Base-by-base conservation (phyloP, 192 early-diverging fungal species). In the Gaertneriomyces sp. region DNA sequence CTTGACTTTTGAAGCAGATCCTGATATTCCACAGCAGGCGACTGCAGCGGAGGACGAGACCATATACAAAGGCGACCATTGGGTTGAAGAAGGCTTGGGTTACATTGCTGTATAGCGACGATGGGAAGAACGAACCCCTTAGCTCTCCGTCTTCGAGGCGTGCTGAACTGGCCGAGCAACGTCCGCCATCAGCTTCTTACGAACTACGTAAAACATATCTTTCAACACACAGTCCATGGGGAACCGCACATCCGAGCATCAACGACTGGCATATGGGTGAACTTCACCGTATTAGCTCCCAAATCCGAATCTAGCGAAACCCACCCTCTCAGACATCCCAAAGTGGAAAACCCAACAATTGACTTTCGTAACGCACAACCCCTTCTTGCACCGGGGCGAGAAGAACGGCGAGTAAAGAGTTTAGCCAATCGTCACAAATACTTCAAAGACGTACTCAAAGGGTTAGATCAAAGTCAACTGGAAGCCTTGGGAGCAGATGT, bases 141-240 rank as follows among this genome's bases (percentile, higher is more conserved):
- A 33, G 53, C 75, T 12, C 70, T 76, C 17, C 72, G 82, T 19
- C 52, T 84, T 14, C 58, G 72, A 41, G 60, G 69, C 8, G 47
- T 77, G 20, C 17, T 84, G 64, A 81, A 80, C 76, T 84, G 82
- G 82, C 75, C 73, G 8, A 71, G 71, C 11, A 76, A 76, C 64
- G 79, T 81, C 14, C 73, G 74, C 41, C 76, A 84, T 58, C 77
- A 74, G 20, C 42, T 74, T 46, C 63, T 84, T 17, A 16, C 66
- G 11, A 16, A 57, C 12, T 84, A 84, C 77, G 56, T 84, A 42
- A 62, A 69, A 19, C 82, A 84, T 63, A 62, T 81, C 16, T 84
- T 84, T 70, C 82, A 84, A 58, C 53, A 73, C 42, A 50, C 45
- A 43, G 17, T 79, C 46, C 66, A 74, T n/a, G 70, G 56, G 8